Conservation (phyloP, 2,329 filamentous ascomycete species). For the Alternaria sp. region DNA sequence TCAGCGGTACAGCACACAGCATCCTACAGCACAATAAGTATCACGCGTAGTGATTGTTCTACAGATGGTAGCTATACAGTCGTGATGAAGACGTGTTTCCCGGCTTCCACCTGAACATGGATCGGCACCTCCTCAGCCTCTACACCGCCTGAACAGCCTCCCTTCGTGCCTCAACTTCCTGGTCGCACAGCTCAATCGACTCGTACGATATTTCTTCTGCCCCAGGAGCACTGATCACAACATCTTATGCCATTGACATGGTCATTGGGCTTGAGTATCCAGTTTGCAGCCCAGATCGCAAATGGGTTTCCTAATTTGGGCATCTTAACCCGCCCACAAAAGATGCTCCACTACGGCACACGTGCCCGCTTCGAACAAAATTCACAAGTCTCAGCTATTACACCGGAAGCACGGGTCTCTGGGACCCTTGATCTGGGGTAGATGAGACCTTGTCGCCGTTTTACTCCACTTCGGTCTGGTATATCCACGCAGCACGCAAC, state of each 20-base stretch:
- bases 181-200: not conserved
- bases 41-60: not conserved
- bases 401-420: not conserved
- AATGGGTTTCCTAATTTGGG: conserved; percentile 13
- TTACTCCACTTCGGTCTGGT: conserved; percentile 18
- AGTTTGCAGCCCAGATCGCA: conserved; percentile 7
- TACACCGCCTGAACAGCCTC: not conserved
- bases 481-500: conserved; percentile 8
- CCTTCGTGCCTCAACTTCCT: not conserved
- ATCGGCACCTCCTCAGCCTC: not conserved
- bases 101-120: not conserved
- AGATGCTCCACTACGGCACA: conserved; percentile 14
- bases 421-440: conserved; percentile 6
- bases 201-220: not conserved
- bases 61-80: not conserved
- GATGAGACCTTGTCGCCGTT: conserved; percentile 11
- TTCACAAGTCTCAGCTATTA: not conserved
- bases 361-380: conserved; percentile 4
- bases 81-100: not conserved
- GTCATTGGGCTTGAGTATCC: not conserved
- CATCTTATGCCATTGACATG: not conserved
- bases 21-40: not conserved
- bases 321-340: conserved; percentile 16
- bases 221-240: not conserved
- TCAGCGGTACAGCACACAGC: not conserved